Conservation (phyloP, 2,329 filamentous ascomycete genomes). For the Xylaria digitata region DNA sequence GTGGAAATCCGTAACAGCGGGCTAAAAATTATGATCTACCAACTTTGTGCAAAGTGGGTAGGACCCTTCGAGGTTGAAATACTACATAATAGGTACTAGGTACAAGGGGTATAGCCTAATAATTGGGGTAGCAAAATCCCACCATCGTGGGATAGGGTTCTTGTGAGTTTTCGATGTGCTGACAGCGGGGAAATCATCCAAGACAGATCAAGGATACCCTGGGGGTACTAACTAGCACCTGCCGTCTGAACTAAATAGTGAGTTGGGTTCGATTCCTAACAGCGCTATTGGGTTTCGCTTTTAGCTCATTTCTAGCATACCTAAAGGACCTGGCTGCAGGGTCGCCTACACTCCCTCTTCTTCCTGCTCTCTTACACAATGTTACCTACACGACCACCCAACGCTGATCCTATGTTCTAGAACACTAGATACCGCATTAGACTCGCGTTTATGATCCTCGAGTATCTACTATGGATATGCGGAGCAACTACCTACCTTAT, state of each 20-base stretch:
- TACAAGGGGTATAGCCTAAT: conserved; percentile 10
- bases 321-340: too few species aligned
- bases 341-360: not conserved
- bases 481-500: not conserved
- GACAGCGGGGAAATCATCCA: not conserved
- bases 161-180: conserved; percentile 24
- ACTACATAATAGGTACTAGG: too few species aligned
- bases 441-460: too few species aligned
- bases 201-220: not conserved
- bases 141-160: conserved; percentile 16
- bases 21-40: too few species aligned
- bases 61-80: conserved; percentile 27
- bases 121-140: conserved; percentile 17
- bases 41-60: conserved; percentile 3
- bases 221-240: too few species aligned
- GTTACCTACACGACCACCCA: not conserved
- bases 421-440: not conserved
- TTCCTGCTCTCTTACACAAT: not conserved
- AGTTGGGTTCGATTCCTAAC: too few species aligned
- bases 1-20: too few species aligned
- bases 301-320: too few species aligned
- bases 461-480: too few species aligned
- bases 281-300: too few species aligned
- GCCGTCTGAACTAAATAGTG: too few species aligned
- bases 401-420: conserved; percentile 15